Evolutionary conservation across 2,329 filamentous ascomycete species (phyloP).

Genomic region (Aschersonia sp.): DNA sequence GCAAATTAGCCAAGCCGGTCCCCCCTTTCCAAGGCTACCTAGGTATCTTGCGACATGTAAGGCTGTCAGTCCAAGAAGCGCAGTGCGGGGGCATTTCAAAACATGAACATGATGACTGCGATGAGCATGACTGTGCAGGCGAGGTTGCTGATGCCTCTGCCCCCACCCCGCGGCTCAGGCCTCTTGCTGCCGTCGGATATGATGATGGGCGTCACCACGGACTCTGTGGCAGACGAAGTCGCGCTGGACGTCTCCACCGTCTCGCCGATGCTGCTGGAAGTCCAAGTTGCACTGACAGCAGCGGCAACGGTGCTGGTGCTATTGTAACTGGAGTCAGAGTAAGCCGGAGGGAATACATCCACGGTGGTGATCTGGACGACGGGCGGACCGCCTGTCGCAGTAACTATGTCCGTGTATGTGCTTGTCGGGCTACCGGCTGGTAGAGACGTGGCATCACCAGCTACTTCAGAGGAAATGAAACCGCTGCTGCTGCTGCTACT

Average conservation of each 20-base stretch:
- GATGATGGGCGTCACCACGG: constrained; percentile 11
- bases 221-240: neutral
- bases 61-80: too few relatives aligned
- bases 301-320: constrained; percentile 9
- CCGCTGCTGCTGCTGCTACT: constrained; percentile 11
- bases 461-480: constrained; percentile 7
- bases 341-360: constrained; percentile 11
- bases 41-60: too few relatives aligned
- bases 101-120: constrained; percentile 16
- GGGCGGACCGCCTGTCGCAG: constrained; percentile 14
- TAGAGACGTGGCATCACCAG: constrained; percentile 11
- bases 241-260: neutral
- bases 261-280: constrained; percentile 1
- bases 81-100: constrained; percentile 9
- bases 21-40: too few relatives aligned
- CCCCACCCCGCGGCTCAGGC: constrained; percentile 14
- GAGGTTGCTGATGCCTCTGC: constrained; percentile 16
- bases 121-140: constrained; percentile 21
- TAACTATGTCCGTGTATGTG: constrained; percentile 17
- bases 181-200: constrained; percentile 19
- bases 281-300: constrained; percentile 9
- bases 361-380: constrained; percentile 18
- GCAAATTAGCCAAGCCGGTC: too few relatives aligned
- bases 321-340: constrained; percentile 14
- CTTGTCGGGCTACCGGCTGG: constrained; percentile 7